These are phyloP conservation scores for Podospora didyma DNA, from an alignment of 495 filamentous ascomycete genomes.

Conservation along the genomic window DNA sequence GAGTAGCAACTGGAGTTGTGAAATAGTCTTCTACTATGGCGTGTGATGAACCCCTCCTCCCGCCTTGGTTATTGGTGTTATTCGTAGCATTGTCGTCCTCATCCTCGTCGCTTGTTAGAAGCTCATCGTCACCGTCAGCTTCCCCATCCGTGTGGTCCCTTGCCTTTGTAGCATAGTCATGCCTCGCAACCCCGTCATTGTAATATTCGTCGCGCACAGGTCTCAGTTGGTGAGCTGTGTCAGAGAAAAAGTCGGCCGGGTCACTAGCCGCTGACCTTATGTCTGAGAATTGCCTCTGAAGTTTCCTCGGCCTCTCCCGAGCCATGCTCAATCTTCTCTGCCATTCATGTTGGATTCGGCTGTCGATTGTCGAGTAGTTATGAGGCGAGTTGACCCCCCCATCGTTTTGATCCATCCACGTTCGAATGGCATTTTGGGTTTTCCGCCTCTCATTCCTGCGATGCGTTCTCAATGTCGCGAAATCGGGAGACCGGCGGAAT, in stretches of 20 bases:
- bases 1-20: slow-evolving; percentile 33
- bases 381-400: slow-evolving; percentile 54
- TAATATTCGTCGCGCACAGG: slow-evolving; percentile 7
- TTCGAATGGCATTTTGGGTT: slow-evolving; percentile 69
- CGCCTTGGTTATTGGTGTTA: slow-evolving; percentile 25
- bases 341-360: slow-evolving; percentile 33
- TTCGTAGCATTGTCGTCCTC: slow-evolving; percentile 42
- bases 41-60: slow-evolving; percentile 8
- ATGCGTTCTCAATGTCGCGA: slow-evolving; percentile 40
- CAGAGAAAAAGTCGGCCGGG: slow-evolving; percentile 49
- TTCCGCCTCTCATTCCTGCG: slow-evolving; percentile 57
- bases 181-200: slow-evolving; percentile 18
- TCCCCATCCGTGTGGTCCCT: slow-evolving; percentile 67
- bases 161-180: slow-evolving; percentile 27
- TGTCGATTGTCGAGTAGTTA: slow-evolving; percentile 45
- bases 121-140: slow-evolving; percentile 83
- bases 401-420: slow-evolving; percentile 79
- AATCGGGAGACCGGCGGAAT: slow-evolving; percentile 58
- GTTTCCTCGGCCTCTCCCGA: slow-evolving; percentile 36
- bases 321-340: slow-evolving; percentile 39
- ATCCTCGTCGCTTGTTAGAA: slow-evolving; percentile 71
- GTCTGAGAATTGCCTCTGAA: slow-evolving; percentile 40
- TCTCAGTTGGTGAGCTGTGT: slow-evolving; percentile 33
- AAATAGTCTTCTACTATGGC: slow-evolving; percentile 46
- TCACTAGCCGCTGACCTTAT: slow-evolving; percentile 51